Conservation (phyloP, 2,329 filamentous ascomycete species). For the Dactylonectria estremocensis region DNA sequence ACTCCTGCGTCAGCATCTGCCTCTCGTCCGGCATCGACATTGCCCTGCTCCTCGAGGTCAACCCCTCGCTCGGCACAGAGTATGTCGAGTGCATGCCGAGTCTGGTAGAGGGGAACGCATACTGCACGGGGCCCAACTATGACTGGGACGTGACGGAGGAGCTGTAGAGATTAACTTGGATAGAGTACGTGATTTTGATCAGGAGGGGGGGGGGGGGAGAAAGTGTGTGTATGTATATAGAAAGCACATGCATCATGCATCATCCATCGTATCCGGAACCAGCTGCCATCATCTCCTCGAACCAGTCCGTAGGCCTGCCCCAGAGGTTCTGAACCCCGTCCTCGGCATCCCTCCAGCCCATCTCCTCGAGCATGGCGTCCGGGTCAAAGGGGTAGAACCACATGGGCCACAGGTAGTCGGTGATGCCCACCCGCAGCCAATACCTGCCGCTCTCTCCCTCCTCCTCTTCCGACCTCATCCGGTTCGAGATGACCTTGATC, state of each 20-base stretch:
- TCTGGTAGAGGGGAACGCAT: conserved; percentile 24
- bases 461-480: conserved; percentile 25
- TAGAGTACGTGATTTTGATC: background rate
- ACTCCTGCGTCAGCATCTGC: conserved; percentile 24
- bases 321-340: conserved; percentile 38
- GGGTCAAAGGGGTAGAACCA: conserved; percentile 34
- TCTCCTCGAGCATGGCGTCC: conserved; percentile 34
- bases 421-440: conserved; percentile 36
- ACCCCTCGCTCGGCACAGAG: conserved; percentile 26
- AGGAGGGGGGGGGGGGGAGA: too few species aligned
- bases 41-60: conserved; percentile 25
- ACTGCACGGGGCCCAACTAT: conserved; percentile 33
- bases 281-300: conserved; percentile 19
- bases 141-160: conserved; percentile 16
- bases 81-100: conserved; percentile 24
- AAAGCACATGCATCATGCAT: conserved; percentile 11
- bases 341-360: conserved; percentile 31
- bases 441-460: conserved; percentile 32
- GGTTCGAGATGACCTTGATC: conserved; percentile 37
- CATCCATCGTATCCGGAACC: background rate
- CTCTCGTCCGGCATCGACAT: conserved; percentile 27
- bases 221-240: conserved; percentile 11
- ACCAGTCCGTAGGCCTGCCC: conserved; percentile 30
- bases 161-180: conserved; percentile 2
- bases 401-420: conserved; percentile 30